Evolutionary conservation across 2,329 filamentous ascomycete genomes (phyloP).

Genomic region (Monilinia aucupariae): DNA sequence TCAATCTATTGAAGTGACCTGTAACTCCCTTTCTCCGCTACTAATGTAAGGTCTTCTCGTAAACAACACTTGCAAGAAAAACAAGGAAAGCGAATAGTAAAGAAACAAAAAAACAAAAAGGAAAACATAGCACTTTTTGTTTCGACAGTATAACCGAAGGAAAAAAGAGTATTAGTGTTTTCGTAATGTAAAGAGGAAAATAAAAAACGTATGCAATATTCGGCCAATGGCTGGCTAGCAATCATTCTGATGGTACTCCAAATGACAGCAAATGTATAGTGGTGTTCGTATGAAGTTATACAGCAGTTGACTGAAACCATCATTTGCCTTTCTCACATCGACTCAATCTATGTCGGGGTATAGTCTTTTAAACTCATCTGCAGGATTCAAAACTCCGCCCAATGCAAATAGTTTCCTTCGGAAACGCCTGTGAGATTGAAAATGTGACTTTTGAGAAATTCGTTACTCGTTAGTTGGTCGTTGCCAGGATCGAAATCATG

Average conservation of each 20-base stretch:
- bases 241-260: background rate
- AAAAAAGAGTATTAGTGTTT: constrained; percentile 1
- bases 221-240: background rate
- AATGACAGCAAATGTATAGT: background rate
- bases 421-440: constrained; percentile 12
- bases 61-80: background rate
- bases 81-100: constrained; percentile 1
- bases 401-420: constrained; percentile 25
- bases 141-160: background rate
- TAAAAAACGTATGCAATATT: background rate
- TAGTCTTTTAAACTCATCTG: constrained; percentile 27
- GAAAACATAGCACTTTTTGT: background rate
- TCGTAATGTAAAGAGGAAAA: background rate
- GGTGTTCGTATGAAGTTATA: background rate
- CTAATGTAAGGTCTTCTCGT: background rate
- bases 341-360: constrained; percentile 33
- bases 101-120: background rate
- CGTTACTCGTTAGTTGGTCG: constrained; percentile 4
- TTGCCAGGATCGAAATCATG: constrained; percentile 17
- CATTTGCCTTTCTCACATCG: constrained; percentile 18
- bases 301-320: background rate
- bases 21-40: constrained; percentile 4
- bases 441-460: constrained; percentile 3
- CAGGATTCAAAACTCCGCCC: constrained; percentile 31
- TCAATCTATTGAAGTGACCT: constrained; percentile 7